Conservation (phyloP, 345 rosid species). For the Linum tenue region DNA sequence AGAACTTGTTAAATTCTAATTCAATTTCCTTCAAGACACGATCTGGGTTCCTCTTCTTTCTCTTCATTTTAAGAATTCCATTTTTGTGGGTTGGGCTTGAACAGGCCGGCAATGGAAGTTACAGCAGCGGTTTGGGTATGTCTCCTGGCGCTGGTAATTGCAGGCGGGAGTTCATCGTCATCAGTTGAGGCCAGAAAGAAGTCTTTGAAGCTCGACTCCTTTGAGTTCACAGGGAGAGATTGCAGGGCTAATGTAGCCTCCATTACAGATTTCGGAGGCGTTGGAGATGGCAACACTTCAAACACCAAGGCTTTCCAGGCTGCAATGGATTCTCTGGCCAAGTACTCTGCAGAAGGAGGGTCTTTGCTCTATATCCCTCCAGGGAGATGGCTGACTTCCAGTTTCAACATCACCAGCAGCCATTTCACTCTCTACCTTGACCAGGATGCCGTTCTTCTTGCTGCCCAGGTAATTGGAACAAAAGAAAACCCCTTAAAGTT, state of each 20-base stretch:
- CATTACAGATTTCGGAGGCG: conserved; percentile 18
- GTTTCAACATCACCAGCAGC: conserved; percentile 32
- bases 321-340: conserved; percentile 30
- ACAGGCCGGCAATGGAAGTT: conserved; percentile 19
- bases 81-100: background rate
- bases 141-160: conserved; percentile 16
- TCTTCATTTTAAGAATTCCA: background rate
- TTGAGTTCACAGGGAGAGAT: conserved; percentile 15
- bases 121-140: conserved; percentile 7
- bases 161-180: conserved; percentile 15
- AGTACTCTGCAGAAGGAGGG: conserved; percentile 29
- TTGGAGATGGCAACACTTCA: conserved; percentile 36
- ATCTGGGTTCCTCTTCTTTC: background rate
- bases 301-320: conserved; percentile 35
- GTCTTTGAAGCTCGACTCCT: conserved; percentile 10
- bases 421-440: conserved; percentile 40
- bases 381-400: conserved; percentile 42
- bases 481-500: background rate
- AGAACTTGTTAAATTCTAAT: background rate
- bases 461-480: conserved; percentile 24
- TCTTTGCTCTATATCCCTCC: conserved; percentile 35
- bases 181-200: conserved; percentile 23
- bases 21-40: background rate
- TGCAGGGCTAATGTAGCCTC: conserved; percentile 25
- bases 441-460: conserved; percentile 34